Evolutionary conservation across 202 grass and related monocot genomes (phyloP).

Genomic region (Dendrocalamus latiflorus): DNA sequence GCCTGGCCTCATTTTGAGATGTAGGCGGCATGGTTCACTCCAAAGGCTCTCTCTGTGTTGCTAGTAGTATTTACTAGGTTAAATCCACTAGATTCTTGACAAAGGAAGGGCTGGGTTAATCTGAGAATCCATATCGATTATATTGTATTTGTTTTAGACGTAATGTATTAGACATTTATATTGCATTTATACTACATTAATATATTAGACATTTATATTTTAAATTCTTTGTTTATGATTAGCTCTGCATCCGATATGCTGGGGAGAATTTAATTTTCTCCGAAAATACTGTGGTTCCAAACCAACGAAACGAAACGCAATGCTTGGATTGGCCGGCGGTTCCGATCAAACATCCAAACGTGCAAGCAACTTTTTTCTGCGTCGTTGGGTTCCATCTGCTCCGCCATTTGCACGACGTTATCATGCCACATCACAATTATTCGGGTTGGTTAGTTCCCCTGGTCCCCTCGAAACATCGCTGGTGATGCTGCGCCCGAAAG

Average conservation of each 20-base stretch:
- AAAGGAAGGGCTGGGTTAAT: not conserved
- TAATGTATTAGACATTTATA: not conserved
- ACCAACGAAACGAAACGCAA: not conserved
- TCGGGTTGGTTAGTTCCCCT: not conserved
- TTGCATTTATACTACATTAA: too few species aligned
- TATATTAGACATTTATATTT: too few species aligned
- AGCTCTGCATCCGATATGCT: not conserved
- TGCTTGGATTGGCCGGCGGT: slow-evolving; percentile 3
- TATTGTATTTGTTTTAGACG: not conserved
- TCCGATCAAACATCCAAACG: slow-evolving; percentile 18
- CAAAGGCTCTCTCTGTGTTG: not conserved
- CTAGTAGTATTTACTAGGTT: not conserved
- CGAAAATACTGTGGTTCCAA: not conserved
- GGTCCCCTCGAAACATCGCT: slow-evolving; percentile 23
- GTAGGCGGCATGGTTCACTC: not conserved
- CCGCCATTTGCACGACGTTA: not conserved
- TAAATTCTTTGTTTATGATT: not conserved
- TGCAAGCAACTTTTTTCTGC: not conserved
- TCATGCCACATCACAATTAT: slow-evolving; percentile 22
- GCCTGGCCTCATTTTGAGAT: not conserved
- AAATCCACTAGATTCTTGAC: not conserved
- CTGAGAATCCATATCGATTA: not conserved
- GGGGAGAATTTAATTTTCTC: not conserved
- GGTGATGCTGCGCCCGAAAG: slow-evolving; percentile 46
- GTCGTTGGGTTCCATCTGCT: slow-evolving; percentile 9